Evolutionary conservation across 176 grass and related monocot species (phyloP).

Genomic region (Poa annua): DNA sequence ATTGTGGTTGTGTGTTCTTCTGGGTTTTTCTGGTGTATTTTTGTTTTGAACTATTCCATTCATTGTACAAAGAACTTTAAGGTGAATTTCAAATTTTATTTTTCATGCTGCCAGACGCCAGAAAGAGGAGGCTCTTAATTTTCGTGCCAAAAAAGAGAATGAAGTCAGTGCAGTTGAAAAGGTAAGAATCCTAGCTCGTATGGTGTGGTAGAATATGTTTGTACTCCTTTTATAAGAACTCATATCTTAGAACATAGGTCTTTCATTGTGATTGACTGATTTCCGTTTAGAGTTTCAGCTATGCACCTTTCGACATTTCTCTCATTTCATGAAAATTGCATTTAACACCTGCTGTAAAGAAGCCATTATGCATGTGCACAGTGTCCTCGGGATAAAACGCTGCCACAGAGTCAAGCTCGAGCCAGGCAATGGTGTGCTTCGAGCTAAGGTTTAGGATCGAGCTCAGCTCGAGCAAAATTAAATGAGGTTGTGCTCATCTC

Average conservation of each 20-base stretch:
- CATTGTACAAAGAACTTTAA: background rate
- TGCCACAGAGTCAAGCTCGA: background rate
- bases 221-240: slow-evolving; percentile 33
- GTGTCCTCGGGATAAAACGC: background rate
- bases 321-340: slow-evolving; percentile 25
- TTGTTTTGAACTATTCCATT: slow-evolving; percentile 9
- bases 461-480: background rate
- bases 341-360: slow-evolving; percentile 26
- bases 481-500: background rate
- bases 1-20: slow-evolving; percentile 15
- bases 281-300: slow-evolving; percentile 18
- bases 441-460: background rate
- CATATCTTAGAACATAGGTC: background rate
- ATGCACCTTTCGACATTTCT: background rate
- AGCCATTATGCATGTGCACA: slow-evolving; percentile 28
- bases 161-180: slow-evolving; percentile 79
- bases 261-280: background rate
- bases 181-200: slow-evolving; percentile 55
- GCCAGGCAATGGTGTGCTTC: too few relatives aligned
- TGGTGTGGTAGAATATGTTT: slow-evolving; percentile 17
- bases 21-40: background rate
- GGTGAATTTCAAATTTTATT: slow-evolving; percentile 40
- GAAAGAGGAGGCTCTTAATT: slow-evolving; percentile 98
- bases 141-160: slow-evolving; percentile 81
- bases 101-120: slow-evolving; percentile 61